Conservation (phyloP, 2,329 filamentous ascomycete genomes). For the Cordyceps militaris region DNA sequence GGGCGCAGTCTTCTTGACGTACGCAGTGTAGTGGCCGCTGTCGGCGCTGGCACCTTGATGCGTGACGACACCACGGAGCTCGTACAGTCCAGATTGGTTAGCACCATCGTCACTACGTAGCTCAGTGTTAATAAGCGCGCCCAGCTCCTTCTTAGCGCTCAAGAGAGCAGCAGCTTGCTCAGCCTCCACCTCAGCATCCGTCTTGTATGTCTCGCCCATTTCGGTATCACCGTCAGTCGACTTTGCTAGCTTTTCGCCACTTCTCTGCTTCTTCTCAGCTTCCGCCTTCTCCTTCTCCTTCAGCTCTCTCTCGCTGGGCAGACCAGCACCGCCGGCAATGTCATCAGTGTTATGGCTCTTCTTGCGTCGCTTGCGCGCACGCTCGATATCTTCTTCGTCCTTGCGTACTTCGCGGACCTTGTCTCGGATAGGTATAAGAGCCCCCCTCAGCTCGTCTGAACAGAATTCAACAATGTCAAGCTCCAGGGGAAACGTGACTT, state of each 20-base stretch:
- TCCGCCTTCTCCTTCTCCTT: conserved; percentile 43
- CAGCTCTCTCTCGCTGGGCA: conserved; percentile 44
- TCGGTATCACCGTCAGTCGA: conserved; percentile 57
- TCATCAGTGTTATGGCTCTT: conserved; percentile 45
- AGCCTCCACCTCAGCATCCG: conserved; percentile 84
- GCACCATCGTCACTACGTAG: conserved; percentile 71
- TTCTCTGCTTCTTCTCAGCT: conserved; percentile 41
- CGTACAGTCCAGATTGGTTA: conserved; percentile 92
- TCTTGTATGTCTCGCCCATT: conserved; percentile 80
- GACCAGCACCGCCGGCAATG: conserved; percentile 38
- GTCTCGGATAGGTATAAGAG: conserved; percentile 86
- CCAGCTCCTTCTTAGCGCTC: conserved; percentile 80
- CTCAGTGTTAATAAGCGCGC: conserved; percentile 66
- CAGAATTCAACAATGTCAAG: conserved; percentile 93
- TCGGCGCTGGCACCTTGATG: conserved; percentile 96
- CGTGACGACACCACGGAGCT: conserved; percentile 87
- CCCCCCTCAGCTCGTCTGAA: conserved; percentile 76
- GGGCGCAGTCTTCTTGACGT: conserved; percentile 81
- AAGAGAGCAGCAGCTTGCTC: conserved; percentile 71
- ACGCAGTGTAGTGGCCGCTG: conserved; percentile 96
- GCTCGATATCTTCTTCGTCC: conserved; percentile 88
- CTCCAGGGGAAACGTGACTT: conserved; percentile 92
- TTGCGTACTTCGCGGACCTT: conserved; percentile 93
- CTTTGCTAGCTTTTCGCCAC: conserved; percentile 29
- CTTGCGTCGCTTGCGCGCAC: conserved; percentile 88